Evolutionary conservation across 306 rosid genomes (phyloP).

Genomic region (Trifolium dubium): DNA sequence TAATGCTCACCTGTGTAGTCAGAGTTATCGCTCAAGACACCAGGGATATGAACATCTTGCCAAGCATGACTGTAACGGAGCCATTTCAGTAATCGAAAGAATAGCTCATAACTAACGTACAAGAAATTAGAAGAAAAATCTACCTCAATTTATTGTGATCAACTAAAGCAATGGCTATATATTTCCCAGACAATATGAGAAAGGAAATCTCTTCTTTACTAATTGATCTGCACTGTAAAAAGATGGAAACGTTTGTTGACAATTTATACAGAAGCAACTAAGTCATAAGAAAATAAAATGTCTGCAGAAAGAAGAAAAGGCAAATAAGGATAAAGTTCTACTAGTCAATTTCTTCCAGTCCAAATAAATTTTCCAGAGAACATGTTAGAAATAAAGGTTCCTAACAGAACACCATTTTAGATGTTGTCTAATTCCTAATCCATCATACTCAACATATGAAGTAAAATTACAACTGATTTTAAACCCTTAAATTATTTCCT

Average conservation of each 20-base stretch:
- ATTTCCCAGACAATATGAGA: constrained; percentile 78
- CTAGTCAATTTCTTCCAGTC: constrained; percentile 34
- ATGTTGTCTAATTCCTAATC: constrained; percentile 20
- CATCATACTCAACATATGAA: background rate
- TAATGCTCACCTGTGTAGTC: constrained; percentile 73
- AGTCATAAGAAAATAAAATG: constrained; percentile 14
- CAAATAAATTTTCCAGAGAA: constrained; percentile 31
- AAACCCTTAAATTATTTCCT: constrained; percentile 17
- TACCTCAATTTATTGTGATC: constrained; percentile 88
- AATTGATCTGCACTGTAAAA: constrained; percentile 86
- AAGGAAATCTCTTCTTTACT: constrained; percentile 68
- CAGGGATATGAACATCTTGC: constrained; percentile 59
- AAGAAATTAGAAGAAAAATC: constrained; percentile 29
- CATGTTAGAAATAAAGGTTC: no score
- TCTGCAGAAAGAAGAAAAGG: constrained; percentile 23
- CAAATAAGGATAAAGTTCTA: constrained; percentile 16
- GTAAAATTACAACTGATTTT: constrained; percentile 33
- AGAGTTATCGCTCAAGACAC: constrained; percentile 55
- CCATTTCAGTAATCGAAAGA: constrained; percentile 47
- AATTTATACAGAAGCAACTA: constrained; percentile 28
- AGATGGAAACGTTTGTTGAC: constrained; percentile 45
- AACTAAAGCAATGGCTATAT: constrained; percentile 87
- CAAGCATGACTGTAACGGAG: constrained; percentile 62
- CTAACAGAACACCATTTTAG: background rate
- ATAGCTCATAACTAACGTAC: constrained; percentile 34